Percentiles rank a stretch among this genome's conserved stretches.
Evolutionary conservation across 495 filamentous ascomycete genomes (phyloP).

Genomic region (Ascobolus immersus): DNA sequence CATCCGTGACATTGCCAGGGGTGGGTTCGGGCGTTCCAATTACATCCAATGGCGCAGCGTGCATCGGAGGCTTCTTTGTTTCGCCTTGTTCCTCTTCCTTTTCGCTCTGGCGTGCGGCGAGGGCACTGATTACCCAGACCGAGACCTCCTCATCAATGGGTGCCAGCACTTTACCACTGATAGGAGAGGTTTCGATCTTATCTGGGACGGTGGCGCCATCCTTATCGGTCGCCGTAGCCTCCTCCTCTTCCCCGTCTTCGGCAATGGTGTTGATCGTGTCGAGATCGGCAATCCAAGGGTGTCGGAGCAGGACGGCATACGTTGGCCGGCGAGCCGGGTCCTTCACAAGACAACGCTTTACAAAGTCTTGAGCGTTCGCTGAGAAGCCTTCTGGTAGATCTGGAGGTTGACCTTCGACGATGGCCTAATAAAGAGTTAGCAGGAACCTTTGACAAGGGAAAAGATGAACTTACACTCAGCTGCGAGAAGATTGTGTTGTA

Average conservation of each 20-base stretch:
- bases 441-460: constrained; percentile 4
- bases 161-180: constrained; percentile 20
- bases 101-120: constrained; percentile 29
- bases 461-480: constrained; percentile 48
- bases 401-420: constrained; percentile 85
- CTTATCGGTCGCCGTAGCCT: constrained; percentile 19
- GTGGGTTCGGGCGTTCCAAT: constrained; percentile 23
- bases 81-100: constrained; percentile 22
- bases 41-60: constrained; percentile 47
- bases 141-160: constrained; percentile 45
- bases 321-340: constrained; percentile 69
- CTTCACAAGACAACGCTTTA: constrained; percentile 74
- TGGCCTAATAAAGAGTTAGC: constrained; percentile 37
- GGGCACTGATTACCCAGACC: constrained; percentile 53
- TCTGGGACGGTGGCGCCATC: constrained; percentile 19
- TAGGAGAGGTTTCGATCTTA: background rate
- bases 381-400: constrained; percentile 59
- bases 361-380: constrained; percentile 59
- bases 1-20: constrained; percentile 2
- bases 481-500: constrained; percentile 98
- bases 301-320: constrained; percentile 66
- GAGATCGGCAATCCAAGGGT: constrained; percentile 62
- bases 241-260: constrained; percentile 43
- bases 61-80: constrained; percentile 41
- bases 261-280: constrained; percentile 61